Conservation (phyloP, 768 basidiomycete species). For the Lactifluus rugatus region DNA sequence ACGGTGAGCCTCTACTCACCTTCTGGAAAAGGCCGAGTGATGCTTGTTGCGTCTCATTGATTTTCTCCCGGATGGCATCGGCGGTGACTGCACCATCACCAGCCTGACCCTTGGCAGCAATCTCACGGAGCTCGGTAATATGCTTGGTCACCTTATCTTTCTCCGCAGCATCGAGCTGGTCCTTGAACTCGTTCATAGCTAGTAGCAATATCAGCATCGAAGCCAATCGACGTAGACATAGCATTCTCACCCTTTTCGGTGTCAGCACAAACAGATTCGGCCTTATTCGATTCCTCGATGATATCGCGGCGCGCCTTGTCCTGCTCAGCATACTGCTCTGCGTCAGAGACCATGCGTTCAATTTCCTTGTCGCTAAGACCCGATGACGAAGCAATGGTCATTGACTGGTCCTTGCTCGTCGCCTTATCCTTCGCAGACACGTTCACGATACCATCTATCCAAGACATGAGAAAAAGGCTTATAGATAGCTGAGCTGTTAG, state of each 20-base stretch:
- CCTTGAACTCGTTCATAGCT: conserved; percentile 98
- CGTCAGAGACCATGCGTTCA: conserved; percentile 91
- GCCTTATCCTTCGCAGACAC: conserved; percentile 95
- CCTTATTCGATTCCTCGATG: conserved; percentile 96
- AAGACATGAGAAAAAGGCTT: conserved; percentile 4
- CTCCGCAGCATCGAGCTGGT: conserved; percentile 86
- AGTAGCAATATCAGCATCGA: conserved; percentile 1
- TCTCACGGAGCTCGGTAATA: conserved; percentile 75
- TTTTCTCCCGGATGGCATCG: conserved; percentile 85
- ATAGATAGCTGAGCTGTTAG: neutral
- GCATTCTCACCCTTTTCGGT: conserved; percentile 77
- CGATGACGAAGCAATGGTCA: conserved; percentile 97
- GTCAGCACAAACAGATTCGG: conserved; percentile 86
- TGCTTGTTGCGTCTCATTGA: conserved; percentile 88
- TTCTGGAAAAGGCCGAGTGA: conserved; percentile 97
- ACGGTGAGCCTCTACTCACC: conserved; percentile 20
- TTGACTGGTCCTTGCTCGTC: conserved; percentile 82
- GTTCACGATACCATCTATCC: conserved; percentile 86
- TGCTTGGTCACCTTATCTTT: conserved; percentile 90
- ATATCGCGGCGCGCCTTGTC: conserved; percentile 82
- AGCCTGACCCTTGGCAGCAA: conserved; percentile 83
- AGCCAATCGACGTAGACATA: neutral
- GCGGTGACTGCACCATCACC: conserved; percentile 74
- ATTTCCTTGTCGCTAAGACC: conserved; percentile 96
- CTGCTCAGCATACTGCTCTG: conserved; percentile 87